These are phyloP conservation scores for Quercus dentata DNA, from an alignment of 306 rosid species.

Conservation along the genomic window DNA sequence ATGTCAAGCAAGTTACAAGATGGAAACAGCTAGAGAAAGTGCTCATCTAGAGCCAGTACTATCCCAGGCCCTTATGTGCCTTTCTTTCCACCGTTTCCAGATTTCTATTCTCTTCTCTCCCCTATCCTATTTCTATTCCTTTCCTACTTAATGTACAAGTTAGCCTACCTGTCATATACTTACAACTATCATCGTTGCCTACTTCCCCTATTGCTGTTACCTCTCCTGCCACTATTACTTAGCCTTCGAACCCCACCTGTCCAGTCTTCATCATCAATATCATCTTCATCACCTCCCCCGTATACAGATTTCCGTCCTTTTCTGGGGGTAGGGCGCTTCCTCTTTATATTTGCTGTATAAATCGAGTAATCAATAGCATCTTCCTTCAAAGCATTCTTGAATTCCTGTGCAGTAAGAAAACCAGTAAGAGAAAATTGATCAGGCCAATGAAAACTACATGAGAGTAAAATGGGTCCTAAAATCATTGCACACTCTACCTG, in stretches of 20 bases:
- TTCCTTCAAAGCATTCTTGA: conserved; percentile 77
- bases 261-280: conserved; percentile 52
- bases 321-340: conserved; percentile 79
- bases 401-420: conserved; percentile 50
- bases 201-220: conserved; percentile 49
- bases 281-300: conserved; percentile 47
- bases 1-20: conserved; percentile 44
- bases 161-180: conserved; percentile 76
- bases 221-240: conserved; percentile 61
- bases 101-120: conserved; percentile 32
- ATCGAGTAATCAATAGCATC: conserved; percentile 79
- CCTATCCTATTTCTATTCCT: conserved; percentile 47
- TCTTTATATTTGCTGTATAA: conserved; percentile 76
- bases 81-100: conserved; percentile 47
- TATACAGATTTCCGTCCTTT: conserved; percentile 59
- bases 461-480: background rate
- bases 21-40: conserved; percentile 40
- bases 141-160: conserved; percentile 86
- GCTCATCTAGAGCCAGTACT: conserved; percentile 15
- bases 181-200: conserved; percentile 63
- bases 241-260: conserved; percentile 51
- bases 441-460: background rate
- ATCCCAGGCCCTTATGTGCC: conserved; percentile 22
- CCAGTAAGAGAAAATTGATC: conserved; percentile 10
- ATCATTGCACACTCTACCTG: conserved; percentile 51